Percentiles rank a stretch among this genome's conserved stretches.
Evolutionary conservation across 2,329 filamentous ascomycete species (phyloP).

Genomic region (Emergomyces pasteurianus): DNA sequence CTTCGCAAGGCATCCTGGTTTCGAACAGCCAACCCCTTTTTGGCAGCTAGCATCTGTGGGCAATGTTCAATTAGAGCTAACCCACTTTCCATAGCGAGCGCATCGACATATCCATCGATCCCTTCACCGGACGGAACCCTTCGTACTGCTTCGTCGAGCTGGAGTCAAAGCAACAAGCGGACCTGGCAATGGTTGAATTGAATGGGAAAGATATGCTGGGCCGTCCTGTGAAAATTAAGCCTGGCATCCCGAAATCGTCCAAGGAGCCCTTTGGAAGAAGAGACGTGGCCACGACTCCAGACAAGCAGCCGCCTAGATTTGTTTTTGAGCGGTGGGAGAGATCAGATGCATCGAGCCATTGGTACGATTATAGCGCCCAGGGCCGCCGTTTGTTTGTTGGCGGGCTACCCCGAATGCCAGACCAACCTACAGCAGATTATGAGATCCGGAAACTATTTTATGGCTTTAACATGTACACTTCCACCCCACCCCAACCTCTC

Average conservation of each 20-base stretch:
- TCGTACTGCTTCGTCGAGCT: slow-evolving; percentile 68
- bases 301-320: slow-evolving; percentile 8
- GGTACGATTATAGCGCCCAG: slow-evolving; percentile 23
- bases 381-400: slow-evolving; percentile 37
- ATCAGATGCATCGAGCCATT: slow-evolving; percentile 26
- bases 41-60: neutral
- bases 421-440: slow-evolving; percentile 30
- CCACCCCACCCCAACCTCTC: neutral
- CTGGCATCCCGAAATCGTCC: slow-evolving; percentile 46
- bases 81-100: slow-evolving; percentile 31
- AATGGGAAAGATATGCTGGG: slow-evolving; percentile 44
- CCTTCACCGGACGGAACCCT: slow-evolving; percentile 56
- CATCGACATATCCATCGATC: slow-evolving; percentile 58
- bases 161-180: slow-evolving; percentile 43
- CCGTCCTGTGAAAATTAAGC: slow-evolving; percentile 52
- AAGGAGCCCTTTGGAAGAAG: slow-evolving; percentile 15
- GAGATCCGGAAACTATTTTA: slow-evolving; percentile 35
- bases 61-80: neutral
- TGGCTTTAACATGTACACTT: slow-evolving; percentile 30
- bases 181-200: slow-evolving; percentile 45
- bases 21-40: no score
- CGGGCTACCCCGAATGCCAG: slow-evolving; percentile 33
- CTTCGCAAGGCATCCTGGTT: neutral
- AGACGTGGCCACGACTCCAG: slow-evolving; percentile 1
- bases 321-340: slow-evolving; percentile 34